phyloP scores from a whole-genome alignment of 108 stramenopile species.

The Nannochloropsis salina region DNA sequence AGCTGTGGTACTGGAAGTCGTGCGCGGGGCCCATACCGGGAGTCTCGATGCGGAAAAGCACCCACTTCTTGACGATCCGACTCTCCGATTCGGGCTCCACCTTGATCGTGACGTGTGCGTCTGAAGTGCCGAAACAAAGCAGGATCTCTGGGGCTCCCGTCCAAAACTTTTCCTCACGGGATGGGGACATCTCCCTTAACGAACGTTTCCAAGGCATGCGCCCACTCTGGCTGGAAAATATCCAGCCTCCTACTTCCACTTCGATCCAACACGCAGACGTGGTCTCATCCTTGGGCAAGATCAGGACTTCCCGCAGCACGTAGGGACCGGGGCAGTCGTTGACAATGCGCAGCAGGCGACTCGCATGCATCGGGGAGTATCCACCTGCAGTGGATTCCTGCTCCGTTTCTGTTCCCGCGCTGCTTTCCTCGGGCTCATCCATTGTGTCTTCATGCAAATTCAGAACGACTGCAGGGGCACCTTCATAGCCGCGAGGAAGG shows the following conservation, averaged over 20 bases:
- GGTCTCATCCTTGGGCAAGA: background rate
- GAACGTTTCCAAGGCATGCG: too few species aligned
- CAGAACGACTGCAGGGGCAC: background rate
- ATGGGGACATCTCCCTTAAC: too few species aligned
- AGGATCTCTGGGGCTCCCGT: background rate
- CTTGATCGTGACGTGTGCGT: background rate
- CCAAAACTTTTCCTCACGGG: background rate
- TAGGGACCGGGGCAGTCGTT: background rate
- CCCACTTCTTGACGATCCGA: background rate
- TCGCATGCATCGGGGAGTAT: background rate
- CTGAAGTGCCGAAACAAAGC: background rate
- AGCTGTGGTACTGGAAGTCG: background rate
- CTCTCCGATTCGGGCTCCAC: background rate
- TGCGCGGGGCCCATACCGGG: background rate
- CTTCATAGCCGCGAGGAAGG: background rate
- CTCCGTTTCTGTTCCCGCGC: background rate
- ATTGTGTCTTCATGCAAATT: slow-evolving; percentile 15
- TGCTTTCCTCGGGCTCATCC: background rate
- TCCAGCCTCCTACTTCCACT: background rate
- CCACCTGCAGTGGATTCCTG: background rate
- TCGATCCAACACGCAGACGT: background rate
- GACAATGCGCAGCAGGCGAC: background rate
- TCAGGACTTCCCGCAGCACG: slow-evolving; percentile 1
- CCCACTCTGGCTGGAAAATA: background rate
- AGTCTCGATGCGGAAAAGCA: background rate